Percentiles rank a stretch among this genome's conserved stretches.
phyloP scores from a whole-genome alignment of 1,284 basidiomycete species.

The Malassezia slooffiae region DNA sequence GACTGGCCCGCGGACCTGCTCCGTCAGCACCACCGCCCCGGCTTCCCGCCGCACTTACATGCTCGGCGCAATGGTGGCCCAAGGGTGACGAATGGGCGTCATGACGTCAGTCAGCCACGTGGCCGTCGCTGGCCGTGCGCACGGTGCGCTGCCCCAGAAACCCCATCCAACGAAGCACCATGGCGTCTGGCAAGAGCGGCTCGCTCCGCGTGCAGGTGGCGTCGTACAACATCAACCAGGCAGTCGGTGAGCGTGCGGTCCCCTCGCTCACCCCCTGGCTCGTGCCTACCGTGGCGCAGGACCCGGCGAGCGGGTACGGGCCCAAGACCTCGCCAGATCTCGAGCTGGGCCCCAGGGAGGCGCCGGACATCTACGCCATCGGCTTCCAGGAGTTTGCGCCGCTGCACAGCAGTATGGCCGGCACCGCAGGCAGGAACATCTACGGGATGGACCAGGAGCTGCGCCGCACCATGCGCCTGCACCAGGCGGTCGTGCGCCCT shows the following conservation, averaged over 20 bases:
- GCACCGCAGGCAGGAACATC: slow-evolving; percentile 47
- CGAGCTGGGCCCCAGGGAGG: slow-evolving; percentile 25
- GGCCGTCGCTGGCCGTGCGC: too few species aligned
- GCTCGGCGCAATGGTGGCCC: too few species aligned
- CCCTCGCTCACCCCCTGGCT: slow-evolving; percentile 44
- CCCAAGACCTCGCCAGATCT: slow-evolving; percentile 19
- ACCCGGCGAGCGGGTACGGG: slow-evolving; percentile 21
- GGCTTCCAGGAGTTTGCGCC: slow-evolving; percentile 82
- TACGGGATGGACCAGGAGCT: slow-evolving; percentile 57
- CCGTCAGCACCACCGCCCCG: too few species aligned
- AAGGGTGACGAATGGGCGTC: too few species aligned
- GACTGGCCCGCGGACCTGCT: slow-evolving; percentile 12
- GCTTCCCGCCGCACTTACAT: too few species aligned
- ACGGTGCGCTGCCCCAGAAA: too few species aligned
- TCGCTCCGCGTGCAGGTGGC: slow-evolving; percentile 63
- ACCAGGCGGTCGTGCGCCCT: slow-evolving; percentile 37
- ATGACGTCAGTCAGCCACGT: too few species aligned
- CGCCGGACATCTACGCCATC: slow-evolving; percentile 65
- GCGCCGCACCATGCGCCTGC: slow-evolving; percentile 37
- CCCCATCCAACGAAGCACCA: neutral
- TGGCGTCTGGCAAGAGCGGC: too few species aligned
- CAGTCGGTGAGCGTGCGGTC: slow-evolving; percentile 51
- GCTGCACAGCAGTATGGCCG: slow-evolving; percentile 49
- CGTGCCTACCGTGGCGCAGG: slow-evolving; percentile 31
- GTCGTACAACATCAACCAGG: slow-evolving; percentile 73